Conservation (phyloP, 306 rosid species). For the Citrullus mucosospermus region DNA sequence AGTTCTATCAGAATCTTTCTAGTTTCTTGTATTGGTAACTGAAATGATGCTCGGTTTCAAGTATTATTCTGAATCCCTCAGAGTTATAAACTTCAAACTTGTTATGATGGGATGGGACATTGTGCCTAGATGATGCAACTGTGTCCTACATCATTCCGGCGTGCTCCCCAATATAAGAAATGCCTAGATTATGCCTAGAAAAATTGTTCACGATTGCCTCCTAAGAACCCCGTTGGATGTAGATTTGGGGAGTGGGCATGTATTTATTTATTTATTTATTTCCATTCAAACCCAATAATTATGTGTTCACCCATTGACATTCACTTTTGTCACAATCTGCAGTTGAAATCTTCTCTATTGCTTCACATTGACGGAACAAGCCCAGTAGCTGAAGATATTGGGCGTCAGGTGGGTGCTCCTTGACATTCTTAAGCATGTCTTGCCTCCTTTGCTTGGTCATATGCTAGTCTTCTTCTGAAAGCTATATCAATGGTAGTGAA, state of each 20-base stretch:
- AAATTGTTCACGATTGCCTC: not conserved
- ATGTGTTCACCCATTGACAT: not conserved
- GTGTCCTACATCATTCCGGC: not conserved
- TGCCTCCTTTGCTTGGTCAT: not conserved
- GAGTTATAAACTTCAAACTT: not conserved
- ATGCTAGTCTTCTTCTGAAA: not conserved
- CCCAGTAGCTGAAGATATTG: conserved; percentile 84
- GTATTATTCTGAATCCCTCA: not conserved
- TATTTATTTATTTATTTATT: not conserved
- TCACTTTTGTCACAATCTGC: conserved; percentile 29
- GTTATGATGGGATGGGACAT: not conserved
- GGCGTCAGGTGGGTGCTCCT: conserved; percentile 58
- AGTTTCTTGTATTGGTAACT: not conserved
- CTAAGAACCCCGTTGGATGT: not conserved
- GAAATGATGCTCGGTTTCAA: not conserved
- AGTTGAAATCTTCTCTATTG: conserved; percentile 82
- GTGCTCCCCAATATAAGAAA: not conserved
- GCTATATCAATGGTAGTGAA: not conserved
- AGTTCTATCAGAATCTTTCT: not conserved
- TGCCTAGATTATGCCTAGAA: not conserved
- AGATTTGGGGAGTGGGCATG: not conserved
- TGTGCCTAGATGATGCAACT: not conserved
- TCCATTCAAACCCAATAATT: not conserved
- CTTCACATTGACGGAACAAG: conserved; percentile 90
- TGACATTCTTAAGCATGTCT: not conserved